phyloP scores from a whole-genome alignment of 202 grass and related monocot genomes.

The Carex sylvatica region DNA sequence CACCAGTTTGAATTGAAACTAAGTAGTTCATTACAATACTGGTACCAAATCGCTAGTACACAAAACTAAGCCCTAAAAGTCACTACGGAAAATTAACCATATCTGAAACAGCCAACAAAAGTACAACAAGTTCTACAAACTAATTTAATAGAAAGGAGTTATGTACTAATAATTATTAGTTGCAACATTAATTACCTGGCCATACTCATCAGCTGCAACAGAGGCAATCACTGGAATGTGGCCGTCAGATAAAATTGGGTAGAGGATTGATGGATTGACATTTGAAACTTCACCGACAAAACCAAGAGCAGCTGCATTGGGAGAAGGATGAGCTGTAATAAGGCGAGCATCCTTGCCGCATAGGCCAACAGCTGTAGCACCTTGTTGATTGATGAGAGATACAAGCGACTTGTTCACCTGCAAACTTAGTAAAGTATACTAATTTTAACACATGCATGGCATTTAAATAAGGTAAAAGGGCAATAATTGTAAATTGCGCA shows the following conservation, averaged over 20 bases:
- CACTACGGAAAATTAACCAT: too few relatives aligned
- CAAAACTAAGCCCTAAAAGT: too few relatives aligned
- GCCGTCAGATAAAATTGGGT: slow-evolving; percentile 45
- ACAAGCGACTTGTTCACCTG: slow-evolving; percentile 76
- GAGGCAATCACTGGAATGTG: slow-evolving; percentile 91
- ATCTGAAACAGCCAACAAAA: too few relatives aligned
- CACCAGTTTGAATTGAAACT: too few relatives aligned
- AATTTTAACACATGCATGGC: background rate
- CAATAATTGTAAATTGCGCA: too few relatives aligned
- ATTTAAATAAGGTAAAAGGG: background rate
- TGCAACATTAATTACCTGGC: slow-evolving; percentile 9
- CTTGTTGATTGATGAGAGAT: slow-evolving; percentile 64
- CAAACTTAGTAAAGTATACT: background rate
- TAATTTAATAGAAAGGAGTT: background rate
- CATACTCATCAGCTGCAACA: slow-evolving; percentile 62
- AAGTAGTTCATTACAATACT: too few relatives aligned
- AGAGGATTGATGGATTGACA: slow-evolving; percentile 63
- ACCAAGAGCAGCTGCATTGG: slow-evolving; percentile 56
- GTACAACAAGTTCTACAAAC: too few relatives aligned
- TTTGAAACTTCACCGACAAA: slow-evolving; percentile 70
- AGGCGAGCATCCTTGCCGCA: slow-evolving; percentile 89
- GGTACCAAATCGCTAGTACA: too few relatives aligned
- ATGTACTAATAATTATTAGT: background rate
- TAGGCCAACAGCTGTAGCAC: slow-evolving; percentile 58
- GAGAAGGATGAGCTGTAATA: slow-evolving; percentile 64